Conservation (phyloP, 2,329 filamentous ascomycete species). For the Cladosporium sp. region DNA sequence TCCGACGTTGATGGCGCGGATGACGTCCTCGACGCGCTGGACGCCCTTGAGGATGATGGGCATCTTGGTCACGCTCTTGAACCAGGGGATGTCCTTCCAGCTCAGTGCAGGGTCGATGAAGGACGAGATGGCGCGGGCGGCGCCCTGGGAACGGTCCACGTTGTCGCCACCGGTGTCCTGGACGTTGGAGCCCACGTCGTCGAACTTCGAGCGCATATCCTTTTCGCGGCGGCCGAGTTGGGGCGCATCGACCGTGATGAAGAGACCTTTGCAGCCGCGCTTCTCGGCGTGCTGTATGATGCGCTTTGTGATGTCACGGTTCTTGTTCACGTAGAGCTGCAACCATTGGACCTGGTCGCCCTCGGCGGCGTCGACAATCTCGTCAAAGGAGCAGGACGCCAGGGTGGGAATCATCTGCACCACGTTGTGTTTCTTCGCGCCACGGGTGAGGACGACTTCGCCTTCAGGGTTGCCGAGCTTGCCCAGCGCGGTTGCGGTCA, state of each 20-base stretch:
- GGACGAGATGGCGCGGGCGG: constrained; percentile 85
- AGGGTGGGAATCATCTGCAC: constrained; percentile 98
- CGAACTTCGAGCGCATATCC: constrained; percentile 82
- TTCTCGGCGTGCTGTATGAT: constrained; percentile 89
- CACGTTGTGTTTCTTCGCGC: constrained; percentile 77
- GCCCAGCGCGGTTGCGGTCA: constrained; percentile 90
- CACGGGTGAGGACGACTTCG: constrained; percentile 82
- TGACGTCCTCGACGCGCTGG: constrained; percentile 89
- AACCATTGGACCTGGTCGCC: constrained; percentile 90
- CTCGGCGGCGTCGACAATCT: constrained; percentile 79
- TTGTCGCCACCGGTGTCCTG: constrained; percentile 60
- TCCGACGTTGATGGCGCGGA: constrained; percentile 65
- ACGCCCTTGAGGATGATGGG: constrained; percentile 96
- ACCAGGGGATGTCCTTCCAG: constrained; percentile 88
- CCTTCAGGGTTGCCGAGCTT: constrained; percentile 93
- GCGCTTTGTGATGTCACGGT: constrained; percentile 79
- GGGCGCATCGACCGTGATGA: constrained; percentile 97
- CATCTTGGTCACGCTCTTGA: constrained; percentile 82
- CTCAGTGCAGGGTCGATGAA: constrained; percentile 94
- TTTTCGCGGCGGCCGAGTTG: constrained; percentile 93
- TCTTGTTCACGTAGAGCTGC: constrained; percentile 83
- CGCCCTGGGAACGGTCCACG: constrained; percentile 84
- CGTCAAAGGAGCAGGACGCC: constrained; percentile 94
- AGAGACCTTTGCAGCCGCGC: constrained; percentile 88
- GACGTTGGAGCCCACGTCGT: constrained; percentile 72